Evolutionary conservation across 176 grass and related monocot genomes (phyloP).

Genomic region (Puya raimondii): DNA sequence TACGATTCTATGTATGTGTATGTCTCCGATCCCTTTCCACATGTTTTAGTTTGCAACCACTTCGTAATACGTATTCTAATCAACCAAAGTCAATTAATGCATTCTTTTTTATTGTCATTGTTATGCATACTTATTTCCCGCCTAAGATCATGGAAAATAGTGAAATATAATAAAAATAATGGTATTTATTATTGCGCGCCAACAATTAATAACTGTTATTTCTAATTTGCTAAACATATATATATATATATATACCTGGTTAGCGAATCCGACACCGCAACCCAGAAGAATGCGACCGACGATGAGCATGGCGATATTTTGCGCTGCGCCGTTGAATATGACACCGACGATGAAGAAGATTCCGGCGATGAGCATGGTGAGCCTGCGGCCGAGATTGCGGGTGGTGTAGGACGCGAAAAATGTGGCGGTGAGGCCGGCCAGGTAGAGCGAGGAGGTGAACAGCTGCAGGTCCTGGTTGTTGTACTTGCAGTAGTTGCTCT

Average conservation of each 20-base stretch:
- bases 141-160: too few relatives aligned
- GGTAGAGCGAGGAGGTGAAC: slow-evolving; percentile 88
- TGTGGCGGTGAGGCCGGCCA: slow-evolving; percentile 72
- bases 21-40: neutral
- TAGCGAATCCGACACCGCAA: slow-evolving; percentile 82
- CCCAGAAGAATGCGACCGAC: slow-evolving; percentile 7
- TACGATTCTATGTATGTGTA: neutral
- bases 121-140: neutral
- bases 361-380: slow-evolving; percentile 92
- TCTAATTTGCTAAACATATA: too few relatives aligned
- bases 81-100: neutral
- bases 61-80: neutral
- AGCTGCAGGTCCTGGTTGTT: slow-evolving; percentile 79
- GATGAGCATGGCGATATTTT: slow-evolving; percentile 79
- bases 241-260: slow-evolving; percentile 39
- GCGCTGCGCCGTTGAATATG: slow-evolving; percentile 59
- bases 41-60: neutral
- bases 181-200: neutral
- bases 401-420: slow-evolving; percentile 93
- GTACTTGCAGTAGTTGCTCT: slow-evolving; percentile 98
- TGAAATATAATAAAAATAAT: too few relatives aligned
- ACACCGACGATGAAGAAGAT: slow-evolving; percentile 68
- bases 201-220: too few relatives aligned
- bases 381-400: slow-evolving; percentile 56
- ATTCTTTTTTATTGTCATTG: neutral